phyloP scores from a whole-genome alignment of 148 eudicot species.

The Suaeda aralocaspica region DNA sequence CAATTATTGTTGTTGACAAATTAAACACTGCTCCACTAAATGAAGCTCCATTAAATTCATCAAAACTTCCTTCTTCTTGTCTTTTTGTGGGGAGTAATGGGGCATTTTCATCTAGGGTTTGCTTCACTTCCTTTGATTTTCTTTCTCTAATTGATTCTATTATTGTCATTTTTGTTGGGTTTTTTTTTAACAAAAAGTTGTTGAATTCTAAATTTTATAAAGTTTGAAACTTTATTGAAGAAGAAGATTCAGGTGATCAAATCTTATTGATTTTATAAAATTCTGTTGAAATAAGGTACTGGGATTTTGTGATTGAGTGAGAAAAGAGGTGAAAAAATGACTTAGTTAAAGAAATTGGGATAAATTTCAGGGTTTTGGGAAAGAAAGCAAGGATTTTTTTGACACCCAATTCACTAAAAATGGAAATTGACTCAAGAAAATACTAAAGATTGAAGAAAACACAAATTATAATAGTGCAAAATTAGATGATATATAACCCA shows the following conservation, averaged over 20 bases:
- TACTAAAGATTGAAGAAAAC: not conserved
- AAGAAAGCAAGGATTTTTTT: not conserved
- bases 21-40: slow-evolving; percentile 63
- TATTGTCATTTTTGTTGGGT: slow-evolving; percentile 19
- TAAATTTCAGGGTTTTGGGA: slow-evolving; percentile 9
- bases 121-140: slow-evolving; percentile 29
- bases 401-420: slow-evolving; percentile 7
- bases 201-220: not conserved
- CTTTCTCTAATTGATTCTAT: slow-evolving; percentile 22
- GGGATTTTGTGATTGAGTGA: slow-evolving; percentile 6
- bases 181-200: not conserved
- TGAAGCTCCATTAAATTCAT: slow-evolving; percentile 68
- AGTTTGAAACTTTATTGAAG: slow-evolving; percentile 15
- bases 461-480: not conserved
- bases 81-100: slow-evolving; percentile 44
- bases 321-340: not conserved
- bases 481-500: slow-evolving; percentile 5
- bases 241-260: too few species aligned
- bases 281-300: not conserved
- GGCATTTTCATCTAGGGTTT: slow-evolving; percentile 35
- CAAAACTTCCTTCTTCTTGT: slow-evolving; percentile 27
- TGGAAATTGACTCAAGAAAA: not conserved
- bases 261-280: too few species aligned
- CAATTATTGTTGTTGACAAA: slow-evolving; percentile 70
- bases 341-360: not conserved